Conservation (phyloP, 129 eudicot species). For the Centella asiatica region DNA sequence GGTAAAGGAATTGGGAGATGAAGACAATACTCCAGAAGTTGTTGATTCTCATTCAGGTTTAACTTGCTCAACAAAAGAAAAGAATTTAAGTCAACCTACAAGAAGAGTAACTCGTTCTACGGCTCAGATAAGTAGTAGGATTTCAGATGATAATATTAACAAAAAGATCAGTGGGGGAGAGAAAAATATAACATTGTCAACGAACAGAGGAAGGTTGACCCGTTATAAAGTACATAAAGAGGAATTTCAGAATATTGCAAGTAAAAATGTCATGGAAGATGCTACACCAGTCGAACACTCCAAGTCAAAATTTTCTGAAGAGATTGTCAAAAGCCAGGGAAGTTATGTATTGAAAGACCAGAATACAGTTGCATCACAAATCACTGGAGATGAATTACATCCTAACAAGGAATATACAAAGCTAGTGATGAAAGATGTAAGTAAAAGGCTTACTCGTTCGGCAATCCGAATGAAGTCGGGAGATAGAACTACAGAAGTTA, state of each 20-base stretch:
- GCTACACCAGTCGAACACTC: neutral
- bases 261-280: conserved; percentile 2
- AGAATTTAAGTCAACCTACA: conserved; percentile 19
- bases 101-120: conserved; percentile 33
- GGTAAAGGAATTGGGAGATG: neutral
- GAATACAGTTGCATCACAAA: conserved; percentile 2
- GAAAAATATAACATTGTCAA: conserved; percentile 13
- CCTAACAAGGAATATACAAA: neutral
- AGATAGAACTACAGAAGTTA: conserved; percentile 12
- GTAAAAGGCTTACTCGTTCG: conserved; percentile 32
- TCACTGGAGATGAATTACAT: neutral
- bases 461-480: conserved; percentile 19
- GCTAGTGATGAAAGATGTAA: neutral
- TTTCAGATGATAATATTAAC: conserved; percentile 15
- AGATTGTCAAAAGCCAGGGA: neutral
- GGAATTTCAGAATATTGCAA: conserved; percentile 4
- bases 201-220: conserved; percentile 31
- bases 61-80: conserved; percentile 3
- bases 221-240: conserved; percentile 22
- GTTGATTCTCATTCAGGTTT: conserved; percentile 2
- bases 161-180: conserved; percentile 10
- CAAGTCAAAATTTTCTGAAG: conserved; percentile 2
- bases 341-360: conserved; percentile 5
- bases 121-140: conserved; percentile 20
- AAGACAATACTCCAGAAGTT: neutral